Conservation (phyloP, 768 basidiomycete genomes). For the Tricholoma saponaceum region DNA sequence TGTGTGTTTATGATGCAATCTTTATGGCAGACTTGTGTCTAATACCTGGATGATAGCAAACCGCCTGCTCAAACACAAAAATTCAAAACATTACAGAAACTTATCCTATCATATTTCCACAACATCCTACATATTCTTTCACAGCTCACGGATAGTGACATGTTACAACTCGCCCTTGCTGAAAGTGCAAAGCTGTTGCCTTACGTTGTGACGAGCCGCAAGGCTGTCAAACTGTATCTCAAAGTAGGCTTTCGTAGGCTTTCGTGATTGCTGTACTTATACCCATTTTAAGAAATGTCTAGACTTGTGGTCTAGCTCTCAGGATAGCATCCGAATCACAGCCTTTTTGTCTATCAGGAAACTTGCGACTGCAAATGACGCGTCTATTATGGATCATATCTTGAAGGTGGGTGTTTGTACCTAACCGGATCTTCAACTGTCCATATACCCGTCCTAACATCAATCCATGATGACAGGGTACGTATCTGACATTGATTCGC, state of each 20-base stretch:
- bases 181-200: slow-evolving; percentile 91
- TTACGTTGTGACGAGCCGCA: slow-evolving; percentile 80
- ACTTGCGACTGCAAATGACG: slow-evolving; percentile 74
- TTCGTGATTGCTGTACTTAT: not conserved
- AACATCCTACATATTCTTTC: slow-evolving; percentile 78
- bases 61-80: slow-evolving; percentile 77
- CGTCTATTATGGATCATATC: slow-evolving; percentile 77
- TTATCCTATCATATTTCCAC: slow-evolving; percentile 86
- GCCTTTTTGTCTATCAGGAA: slow-evolving; percentile 82
- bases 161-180: slow-evolving; percentile 64
- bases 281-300: slow-evolving; percentile 64
- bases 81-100: slow-evolving; percentile 79
- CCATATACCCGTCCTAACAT: not conserved
- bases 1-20: slow-evolving; percentile 46
- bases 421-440: not conserved
- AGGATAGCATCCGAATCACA: slow-evolving; percentile 79
- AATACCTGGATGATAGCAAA: slow-evolving; percentile 52
- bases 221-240: slow-evolving; percentile 80
- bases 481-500: slow-evolving; percentile 85
- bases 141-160: slow-evolving; percentile 66
- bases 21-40: slow-evolving; percentile 1
- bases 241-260: slow-evolving; percentile 46
- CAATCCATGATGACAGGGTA: slow-evolving; percentile 46
- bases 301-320: slow-evolving; percentile 76
- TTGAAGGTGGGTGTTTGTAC: slow-evolving; percentile 61